Percentiles rank a stretch among this genome's conserved stretches.
Evolutionary conservation across 257 asterid genomes (phyloP).

Genomic region (Nicotiana obtusifolia): DNA sequence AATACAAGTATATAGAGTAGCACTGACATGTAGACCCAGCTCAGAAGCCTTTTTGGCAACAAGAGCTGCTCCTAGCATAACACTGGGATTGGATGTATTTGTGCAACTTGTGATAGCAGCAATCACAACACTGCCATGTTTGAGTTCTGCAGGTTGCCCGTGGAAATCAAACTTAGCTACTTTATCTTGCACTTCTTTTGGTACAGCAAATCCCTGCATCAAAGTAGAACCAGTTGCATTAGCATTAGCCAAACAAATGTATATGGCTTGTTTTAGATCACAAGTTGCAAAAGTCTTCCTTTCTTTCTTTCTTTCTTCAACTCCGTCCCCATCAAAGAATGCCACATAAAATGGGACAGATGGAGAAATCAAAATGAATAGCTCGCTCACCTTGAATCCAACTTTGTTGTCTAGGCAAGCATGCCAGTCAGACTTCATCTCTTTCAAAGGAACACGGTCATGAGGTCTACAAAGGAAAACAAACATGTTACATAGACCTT

Average conservation of each 20-base stretch:
- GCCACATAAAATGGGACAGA: too few relatives aligned
- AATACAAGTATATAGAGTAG: neutral
- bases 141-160: conserved; percentile 89
- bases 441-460: conserved; percentile 81
- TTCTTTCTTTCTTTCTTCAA: too few relatives aligned
- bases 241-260: neutral
- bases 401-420: conserved; percentile 83
- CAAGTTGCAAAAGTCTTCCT: too few relatives aligned
- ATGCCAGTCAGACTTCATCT: conserved; percentile 93
- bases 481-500: neutral
- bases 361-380: conserved; percentile 5
- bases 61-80: conserved; percentile 95
- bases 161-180: conserved; percentile 72
- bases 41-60: conserved; percentile 91
- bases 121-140: conserved; percentile 91
- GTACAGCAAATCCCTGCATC: conserved; percentile 82
- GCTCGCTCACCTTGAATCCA: conserved; percentile 77
- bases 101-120: conserved; percentile 98
- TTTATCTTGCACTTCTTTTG: conserved; percentile 79
- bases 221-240: neutral
- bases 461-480: conserved; percentile 59
- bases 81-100: conserved; percentile 96
- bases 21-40: conserved; percentile 69
- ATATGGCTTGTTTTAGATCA: too few relatives aligned
- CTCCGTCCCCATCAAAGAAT: too few relatives aligned